Conservation (phyloP, 331 rosid species). For the Malus hybrid region DNA sequence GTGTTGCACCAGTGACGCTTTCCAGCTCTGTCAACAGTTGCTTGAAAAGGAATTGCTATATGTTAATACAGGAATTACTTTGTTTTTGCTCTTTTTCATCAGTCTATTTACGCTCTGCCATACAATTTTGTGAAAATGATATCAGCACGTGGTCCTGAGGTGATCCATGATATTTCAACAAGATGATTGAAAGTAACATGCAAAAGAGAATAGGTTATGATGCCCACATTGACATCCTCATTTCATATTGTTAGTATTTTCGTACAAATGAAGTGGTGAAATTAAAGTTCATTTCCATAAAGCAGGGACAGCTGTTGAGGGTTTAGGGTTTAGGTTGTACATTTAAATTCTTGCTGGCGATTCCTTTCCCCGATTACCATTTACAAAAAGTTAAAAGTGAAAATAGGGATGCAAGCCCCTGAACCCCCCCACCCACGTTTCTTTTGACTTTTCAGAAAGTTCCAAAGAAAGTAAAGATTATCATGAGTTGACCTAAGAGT, state of each 20-base stretch:
- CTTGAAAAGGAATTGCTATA: neutral
- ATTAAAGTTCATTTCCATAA: neutral
- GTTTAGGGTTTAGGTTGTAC: neutral
- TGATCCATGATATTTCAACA: neutral
- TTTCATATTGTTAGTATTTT: neutral
- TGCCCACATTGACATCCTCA: neutral
- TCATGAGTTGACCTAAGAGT: no score
- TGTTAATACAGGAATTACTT: no score
- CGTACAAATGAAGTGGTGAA: neutral
- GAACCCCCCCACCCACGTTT: no score
- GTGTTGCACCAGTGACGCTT: conserved; percentile 54
- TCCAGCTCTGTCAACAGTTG: conserved; percentile 30
- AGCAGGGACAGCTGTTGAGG: neutral
- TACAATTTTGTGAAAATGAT: no score
- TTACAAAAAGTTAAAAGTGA: neutral
- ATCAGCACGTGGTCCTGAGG: neutral
- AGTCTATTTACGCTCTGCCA: no score
- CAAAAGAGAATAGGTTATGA: neutral
- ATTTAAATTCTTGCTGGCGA: neutral
- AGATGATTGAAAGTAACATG: neutral
- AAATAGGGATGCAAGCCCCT: neutral
- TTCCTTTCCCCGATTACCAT: neutral
- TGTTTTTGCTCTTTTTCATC: no score
- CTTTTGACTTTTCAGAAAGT: no score
- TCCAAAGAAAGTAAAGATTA: no score